Conservation (phyloP, 2,329 filamentous ascomycete genomes). For the Penicillium sp. region DNA sequence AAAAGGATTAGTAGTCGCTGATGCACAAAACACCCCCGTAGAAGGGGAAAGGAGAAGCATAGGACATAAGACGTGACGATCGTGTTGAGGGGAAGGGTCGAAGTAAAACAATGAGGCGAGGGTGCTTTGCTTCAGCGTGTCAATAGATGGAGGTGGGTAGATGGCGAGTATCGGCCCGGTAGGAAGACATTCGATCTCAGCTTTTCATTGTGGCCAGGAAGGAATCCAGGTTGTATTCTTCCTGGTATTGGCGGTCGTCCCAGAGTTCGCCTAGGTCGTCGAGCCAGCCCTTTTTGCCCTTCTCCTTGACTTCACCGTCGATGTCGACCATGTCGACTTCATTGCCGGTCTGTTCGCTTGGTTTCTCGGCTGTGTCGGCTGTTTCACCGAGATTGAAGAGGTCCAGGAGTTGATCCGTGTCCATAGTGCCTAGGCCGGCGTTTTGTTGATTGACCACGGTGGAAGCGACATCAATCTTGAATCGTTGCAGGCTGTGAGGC, state of each 20-base stretch:
- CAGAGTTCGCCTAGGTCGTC: slow-evolving; percentile 94
- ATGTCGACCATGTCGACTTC: slow-evolving; percentile 80
- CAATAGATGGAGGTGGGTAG: background rate
- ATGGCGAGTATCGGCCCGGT: background rate
- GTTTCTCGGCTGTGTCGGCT: slow-evolving; percentile 54
- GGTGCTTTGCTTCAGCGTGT: background rate
- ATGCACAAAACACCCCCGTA: slow-evolving; percentile 2
- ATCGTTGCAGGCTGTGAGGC: slow-evolving; percentile 75
- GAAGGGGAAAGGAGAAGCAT: slow-evolving; percentile 1
- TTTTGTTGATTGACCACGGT: slow-evolving; percentile 99
- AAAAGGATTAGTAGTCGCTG: slow-evolving; percentile 7
- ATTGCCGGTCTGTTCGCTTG: slow-evolving; percentile 57
- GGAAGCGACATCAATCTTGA: slow-evolving; percentile 98
- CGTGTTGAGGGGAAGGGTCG: slow-evolving; percentile 1
- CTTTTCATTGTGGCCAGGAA: slow-evolving; percentile 91
- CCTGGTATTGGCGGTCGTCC: slow-evolving; percentile 97
- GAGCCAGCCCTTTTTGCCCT: slow-evolving; percentile 93
- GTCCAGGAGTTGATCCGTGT: slow-evolving; percentile 96
- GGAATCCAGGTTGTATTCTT: slow-evolving; percentile 93
- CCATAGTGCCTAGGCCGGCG: slow-evolving; percentile 89
- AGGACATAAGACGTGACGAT: slow-evolving; percentile 9
- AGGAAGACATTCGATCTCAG: slow-evolving; percentile 32
- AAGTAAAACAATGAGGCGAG: background rate
- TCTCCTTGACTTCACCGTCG: slow-evolving; percentile 86
- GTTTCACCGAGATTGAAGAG: slow-evolving; percentile 87